Conservation (phyloP, 768 basidiomycete genomes). For the Phanerodontia chrysosporium region DNA sequence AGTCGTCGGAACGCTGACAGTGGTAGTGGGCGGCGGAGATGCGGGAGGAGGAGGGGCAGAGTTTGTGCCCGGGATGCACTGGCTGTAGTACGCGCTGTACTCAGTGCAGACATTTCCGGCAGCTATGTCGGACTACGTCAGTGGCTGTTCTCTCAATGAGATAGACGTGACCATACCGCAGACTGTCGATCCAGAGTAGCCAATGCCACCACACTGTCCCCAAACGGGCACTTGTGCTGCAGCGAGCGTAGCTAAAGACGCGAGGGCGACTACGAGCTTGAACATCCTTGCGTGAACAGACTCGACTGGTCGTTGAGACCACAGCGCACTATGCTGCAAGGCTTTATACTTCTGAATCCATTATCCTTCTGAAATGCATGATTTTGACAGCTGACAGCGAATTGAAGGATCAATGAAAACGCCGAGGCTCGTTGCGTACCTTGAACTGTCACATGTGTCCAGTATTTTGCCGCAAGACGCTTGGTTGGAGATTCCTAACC, state of each 20-base stretch:
- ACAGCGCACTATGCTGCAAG: not conserved
- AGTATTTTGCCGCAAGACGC: not conserved
- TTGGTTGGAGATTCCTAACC: not conserved
- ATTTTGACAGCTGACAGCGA: not conserved
- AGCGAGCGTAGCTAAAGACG: not conserved
- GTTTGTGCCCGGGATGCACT: slow-evolving; percentile 31
- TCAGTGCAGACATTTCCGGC: slow-evolving; percentile 33
- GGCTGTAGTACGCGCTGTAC: slow-evolving; percentile 39
- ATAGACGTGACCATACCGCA: not conserved
- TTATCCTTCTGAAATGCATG: too few relatives aligned
- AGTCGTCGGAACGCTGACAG: not conserved
- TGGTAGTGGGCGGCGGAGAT: not conserved
- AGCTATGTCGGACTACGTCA: slow-evolving; percentile 8
- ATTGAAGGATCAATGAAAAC: not conserved
- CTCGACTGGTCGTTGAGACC: not conserved
- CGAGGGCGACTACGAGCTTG: not conserved
- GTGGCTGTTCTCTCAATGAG: not conserved
- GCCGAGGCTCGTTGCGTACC: not conserved
- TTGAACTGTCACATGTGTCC: not conserved
- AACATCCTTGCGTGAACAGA: not conserved
- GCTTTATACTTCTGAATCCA: too few relatives aligned
- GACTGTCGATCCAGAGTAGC: slow-evolving; percentile 6
- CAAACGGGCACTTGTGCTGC: not conserved
- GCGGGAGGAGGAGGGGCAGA: not conserved
- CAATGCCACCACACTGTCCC: slow-evolving; percentile 14